These are phyloP conservation scores for Citrus sp. DNA, from an alignment of 345 rosid genomes.

Conservation along the genomic window DNA sequence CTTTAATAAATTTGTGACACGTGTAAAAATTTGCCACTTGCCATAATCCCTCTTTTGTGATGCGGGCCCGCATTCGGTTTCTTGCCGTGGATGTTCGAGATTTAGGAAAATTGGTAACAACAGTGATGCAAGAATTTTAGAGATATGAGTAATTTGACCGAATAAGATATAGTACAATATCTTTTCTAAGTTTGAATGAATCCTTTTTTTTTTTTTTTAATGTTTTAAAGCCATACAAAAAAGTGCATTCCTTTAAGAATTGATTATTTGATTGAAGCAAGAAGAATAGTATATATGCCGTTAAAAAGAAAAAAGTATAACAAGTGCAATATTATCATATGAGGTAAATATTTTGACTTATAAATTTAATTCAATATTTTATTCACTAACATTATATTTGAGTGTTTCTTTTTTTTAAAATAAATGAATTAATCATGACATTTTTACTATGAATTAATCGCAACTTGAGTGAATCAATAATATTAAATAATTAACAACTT, in stretches of 20 bases:
- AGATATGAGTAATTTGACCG: neutral
- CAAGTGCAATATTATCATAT: neutral
- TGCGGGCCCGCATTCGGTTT: neutral
- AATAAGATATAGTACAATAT: neutral
- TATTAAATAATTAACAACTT: too few species aligned
- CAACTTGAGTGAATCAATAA: too few species aligned
- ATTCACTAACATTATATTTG: too few species aligned
- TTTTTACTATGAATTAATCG: too few species aligned
- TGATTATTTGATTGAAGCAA: neutral
- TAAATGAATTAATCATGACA: too few species aligned
- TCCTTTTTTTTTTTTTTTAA: neutral
- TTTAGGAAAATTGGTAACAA: neutral
- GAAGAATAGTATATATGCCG: neutral
- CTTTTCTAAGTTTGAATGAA: neutral
- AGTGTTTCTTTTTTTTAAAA: too few species aligned
- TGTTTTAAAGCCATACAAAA: neutral
- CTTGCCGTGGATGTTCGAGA: slow-evolving; percentile 8
- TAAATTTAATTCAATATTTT: too few species aligned
- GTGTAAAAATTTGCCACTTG: slow-evolving; percentile 1
- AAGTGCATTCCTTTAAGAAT: neutral
- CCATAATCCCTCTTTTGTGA: neutral
- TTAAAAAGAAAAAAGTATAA: neutral
- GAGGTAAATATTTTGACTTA: neutral
- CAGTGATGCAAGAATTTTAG: neutral
- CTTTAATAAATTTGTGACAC: neutral